phyloP scores from a whole-genome alignment of 176 grass and related monocot species.

The Leersia perrieri region DNA sequence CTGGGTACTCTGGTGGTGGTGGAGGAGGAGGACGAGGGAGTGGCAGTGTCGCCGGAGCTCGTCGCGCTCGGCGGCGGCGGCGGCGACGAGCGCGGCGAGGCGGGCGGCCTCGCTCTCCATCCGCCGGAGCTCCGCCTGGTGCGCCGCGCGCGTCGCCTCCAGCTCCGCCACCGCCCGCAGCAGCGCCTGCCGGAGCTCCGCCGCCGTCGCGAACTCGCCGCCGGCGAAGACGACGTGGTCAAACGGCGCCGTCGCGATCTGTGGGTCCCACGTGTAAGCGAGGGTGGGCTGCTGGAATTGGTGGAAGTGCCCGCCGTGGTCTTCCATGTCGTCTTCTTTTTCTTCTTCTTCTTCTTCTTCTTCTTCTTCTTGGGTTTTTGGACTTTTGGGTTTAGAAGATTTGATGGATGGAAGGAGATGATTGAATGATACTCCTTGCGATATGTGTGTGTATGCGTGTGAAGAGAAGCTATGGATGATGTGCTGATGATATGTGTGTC shows the following conservation, averaged over 20 bases:
- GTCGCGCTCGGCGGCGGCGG: constrained; percentile 76
- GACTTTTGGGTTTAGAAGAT: constrained; percentile 3
- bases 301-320: constrained; percentile 21
- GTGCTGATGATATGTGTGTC: neutral
- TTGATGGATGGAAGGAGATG: no score
- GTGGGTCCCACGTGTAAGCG: constrained; percentile 38
- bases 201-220: constrained; percentile 7
- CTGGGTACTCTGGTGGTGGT: no score
- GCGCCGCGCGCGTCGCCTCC: constrained; percentile 50
- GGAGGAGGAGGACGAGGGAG: constrained; percentile 75
- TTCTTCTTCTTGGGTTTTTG: neutral
- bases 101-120: constrained; percentile 71
- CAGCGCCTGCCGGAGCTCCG: constrained; percentile 63
- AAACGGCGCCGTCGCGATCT: neutral
- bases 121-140: constrained; percentile 62
- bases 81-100: constrained; percentile 57
- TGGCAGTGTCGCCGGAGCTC: constrained; percentile 73
- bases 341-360: no score
- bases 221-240: neutral
- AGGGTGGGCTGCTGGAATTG: constrained; percentile 8
- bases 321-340: constrained; percentile 26
- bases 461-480: neutral
- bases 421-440: no score
- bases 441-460: no score
- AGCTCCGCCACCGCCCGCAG: constrained; percentile 63